Percentiles rank a stretch among this genome's conserved stretches.
Evolutionary conservation across 164 flowering plant genomes (phyloP).

Genomic region (Stephania yunnanensis): DNA sequence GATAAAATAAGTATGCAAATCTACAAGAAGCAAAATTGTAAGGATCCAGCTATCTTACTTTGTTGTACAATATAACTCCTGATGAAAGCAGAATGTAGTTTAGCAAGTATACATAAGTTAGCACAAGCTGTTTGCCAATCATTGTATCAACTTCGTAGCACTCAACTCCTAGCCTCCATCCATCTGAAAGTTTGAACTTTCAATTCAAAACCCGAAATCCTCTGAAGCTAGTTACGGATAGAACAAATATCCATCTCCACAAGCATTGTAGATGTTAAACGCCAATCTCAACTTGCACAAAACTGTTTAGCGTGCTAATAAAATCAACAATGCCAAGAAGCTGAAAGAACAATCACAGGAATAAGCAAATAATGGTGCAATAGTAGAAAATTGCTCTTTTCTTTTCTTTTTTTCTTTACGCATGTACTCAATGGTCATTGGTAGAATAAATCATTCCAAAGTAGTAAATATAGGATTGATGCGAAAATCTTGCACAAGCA

Average conservation of each 20-base stretch:
- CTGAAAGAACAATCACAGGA: conserved; percentile 10
- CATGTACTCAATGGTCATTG: too few relatives aligned
- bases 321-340: neutral
- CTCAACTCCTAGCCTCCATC: conserved; percentile 8
- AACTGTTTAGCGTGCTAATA: neutral
- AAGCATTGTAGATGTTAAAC: neutral
- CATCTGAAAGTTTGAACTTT: conserved; percentile 5
- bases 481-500: too few relatives aligned
- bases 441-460: too few relatives aligned
- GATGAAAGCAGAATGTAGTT: conserved; percentile 80
- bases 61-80: conserved; percentile 85
- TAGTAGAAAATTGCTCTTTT: neutral
- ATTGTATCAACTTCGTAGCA: conserved; percentile 27
- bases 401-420: too few relatives aligned
- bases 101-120: conserved; percentile 75
- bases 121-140: conserved; percentile 56
- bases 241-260: conserved; percentile 3
- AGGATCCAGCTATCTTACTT: conserved; percentile 32
- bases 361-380: neutral
- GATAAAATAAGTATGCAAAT: too few relatives aligned
- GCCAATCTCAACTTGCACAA: neutral
- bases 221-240: neutral
- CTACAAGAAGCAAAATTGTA: neutral
- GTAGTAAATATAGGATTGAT: too few relatives aligned
- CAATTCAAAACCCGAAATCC: conserved; percentile 7